Evolutionary conservation across 805 yeast species (phyloP), one percentile per base, ranked within the genome.

Genomic region (Schizosaccharomyces cryophilus): DNA sequence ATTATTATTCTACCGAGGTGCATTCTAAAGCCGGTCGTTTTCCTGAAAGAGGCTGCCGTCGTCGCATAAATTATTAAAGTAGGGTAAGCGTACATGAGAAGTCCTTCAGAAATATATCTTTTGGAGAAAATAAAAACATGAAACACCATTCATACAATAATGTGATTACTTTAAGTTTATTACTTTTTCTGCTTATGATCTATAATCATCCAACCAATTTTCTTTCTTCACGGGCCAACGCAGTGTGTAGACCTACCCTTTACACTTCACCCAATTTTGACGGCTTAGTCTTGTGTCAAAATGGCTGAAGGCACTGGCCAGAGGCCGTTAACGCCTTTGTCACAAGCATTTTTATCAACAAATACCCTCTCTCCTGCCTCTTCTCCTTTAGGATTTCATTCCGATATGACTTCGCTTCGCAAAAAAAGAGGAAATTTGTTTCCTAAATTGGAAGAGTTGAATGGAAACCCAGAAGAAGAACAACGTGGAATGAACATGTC

Each of bases 251-350:
- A 45, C 51, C 17, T 45, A 45, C 7, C 51, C 51, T 45, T 24
- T 24, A 24, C 51, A 45, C 51, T 24, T 19, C 51, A 45, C 51
- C 26, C 21, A 45, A 24, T 45, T 45, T 19, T 24, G 51, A 45
- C 51, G 40, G 40, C 40, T 35, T 45, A 19, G 17, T 45, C 26
- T n/a, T 19, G 51, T 13, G 21, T 51, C 30, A 29, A 29, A 24
- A 51, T 51, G 56, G 56, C 56, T 24, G 56, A 51, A 29, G 56
- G 56, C 35, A 51, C 35, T 17, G 26, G 56, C 35, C 56, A 51
- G 35, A 51, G 56, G 56, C 56, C 56, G n/a, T 51, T 51, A 29
- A 51, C 56, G 56, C 56, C 56, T 51, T 51, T 51, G 35, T 51
- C 56, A 29, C 56, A 51, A 29, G 56, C 56, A 51, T 51, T 51